Base-by-base conservation (phyloP, 2,329 filamentous ascomycete species). In the Cryphonectria parasitica region DNA sequence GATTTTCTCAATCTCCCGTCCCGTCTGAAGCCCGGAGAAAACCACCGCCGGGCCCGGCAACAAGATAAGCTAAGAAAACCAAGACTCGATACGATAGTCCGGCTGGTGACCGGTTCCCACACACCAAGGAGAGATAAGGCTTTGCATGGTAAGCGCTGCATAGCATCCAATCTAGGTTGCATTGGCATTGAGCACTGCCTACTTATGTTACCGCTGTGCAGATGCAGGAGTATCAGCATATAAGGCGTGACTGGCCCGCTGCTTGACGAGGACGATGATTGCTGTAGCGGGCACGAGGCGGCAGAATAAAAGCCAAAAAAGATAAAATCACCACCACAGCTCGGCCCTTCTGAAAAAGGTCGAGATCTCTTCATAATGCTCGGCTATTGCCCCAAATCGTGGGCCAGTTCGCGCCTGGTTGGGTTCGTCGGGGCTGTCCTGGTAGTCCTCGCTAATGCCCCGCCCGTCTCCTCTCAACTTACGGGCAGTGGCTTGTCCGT, bases 401-500 rank as follows among this genome's bases (percentile, higher is more conserved):
- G 28, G 17, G 22, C 19, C 5, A 28, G 34, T 17, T 36, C 43
- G 19, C 64, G n/a, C 22, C 2, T 39, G 28, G 8, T 10, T 17
- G 28, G n/a, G 34, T n/a, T 66, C 15, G 34, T 60, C 13, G 34
- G 22, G 34, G 4, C 36, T 11, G 15, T 45, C n/a, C 1, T 66
- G 0, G 22, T 66, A 0, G 34, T 66, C 25, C 56, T 63, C 22
- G 41, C 22, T 19, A 25, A 28, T 17, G 17, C 54, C 34, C 64
- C 49, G 6, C 31, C 34, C 39, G 49, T 13, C 34, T 58, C 36
- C 13, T 41, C 75, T 11, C 69, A 76, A 56, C 76, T 81, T 66
- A 72, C 75, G 28, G 74, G 75, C 8, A 78, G 75, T 4, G 79
- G 79, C 28, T 71, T 79, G 5, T 79, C 79, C 0, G 75, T 80